Evolutionary conservation across 768 basidiomycete species (phyloP).

Genomic region (Collybiopsis luxurians): DNA sequence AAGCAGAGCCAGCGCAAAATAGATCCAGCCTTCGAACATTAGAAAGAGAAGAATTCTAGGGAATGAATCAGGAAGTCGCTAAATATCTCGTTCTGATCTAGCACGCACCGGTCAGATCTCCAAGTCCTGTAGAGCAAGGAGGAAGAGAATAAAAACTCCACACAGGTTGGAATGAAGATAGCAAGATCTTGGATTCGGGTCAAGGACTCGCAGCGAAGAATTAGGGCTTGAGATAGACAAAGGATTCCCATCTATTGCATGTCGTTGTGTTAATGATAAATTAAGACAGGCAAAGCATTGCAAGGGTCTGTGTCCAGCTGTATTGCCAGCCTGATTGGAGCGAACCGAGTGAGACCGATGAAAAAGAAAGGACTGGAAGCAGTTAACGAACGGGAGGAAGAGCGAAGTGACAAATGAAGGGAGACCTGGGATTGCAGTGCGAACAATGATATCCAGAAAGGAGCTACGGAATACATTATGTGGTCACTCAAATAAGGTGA

Average conservation of each 20-base stretch:
- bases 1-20: conserved; percentile 55
- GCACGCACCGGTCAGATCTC: conserved; percentile 49
- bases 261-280: neutral
- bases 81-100: neutral
- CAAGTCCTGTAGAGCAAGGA: conserved; percentile 48
- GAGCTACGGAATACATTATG: neutral
- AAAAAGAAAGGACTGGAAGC: conserved; percentile 7
- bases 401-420: neutral
- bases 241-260: conserved; percentile 40
- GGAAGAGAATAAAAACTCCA: conserved; percentile 61
- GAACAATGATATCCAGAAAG: neutral
- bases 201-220: conserved; percentile 67
- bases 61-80: conserved; percentile 1
- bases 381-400: neutral
- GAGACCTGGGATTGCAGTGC: neutral
- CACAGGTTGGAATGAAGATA: conserved; percentile 58
- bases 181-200: conserved; percentile 41
- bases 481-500: neutral
- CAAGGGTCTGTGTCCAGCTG: neutral
- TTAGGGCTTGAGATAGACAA: conserved; percentile 69
- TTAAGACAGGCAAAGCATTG: neutral
- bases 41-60: conserved; percentile 57
- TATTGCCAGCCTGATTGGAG: neutral
- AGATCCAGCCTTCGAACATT: conserved; percentile 58
- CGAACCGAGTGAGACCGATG: neutral